Conservation (phyloP, 1,284 basidiomycete genomes). For the Flammula alnicola region DNA sequence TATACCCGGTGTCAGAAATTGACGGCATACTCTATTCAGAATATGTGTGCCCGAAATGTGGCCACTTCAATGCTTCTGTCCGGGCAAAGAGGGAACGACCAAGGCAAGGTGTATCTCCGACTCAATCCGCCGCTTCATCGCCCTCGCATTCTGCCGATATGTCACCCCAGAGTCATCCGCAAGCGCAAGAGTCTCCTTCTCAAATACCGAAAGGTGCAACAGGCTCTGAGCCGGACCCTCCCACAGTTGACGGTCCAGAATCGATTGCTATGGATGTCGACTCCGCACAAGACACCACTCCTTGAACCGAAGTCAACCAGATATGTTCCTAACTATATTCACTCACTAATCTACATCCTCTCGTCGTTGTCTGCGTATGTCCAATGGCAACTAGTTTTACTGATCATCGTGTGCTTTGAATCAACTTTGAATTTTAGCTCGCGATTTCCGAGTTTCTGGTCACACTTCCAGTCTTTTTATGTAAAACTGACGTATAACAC, state of each 20-base stretch:
- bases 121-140: constrained; percentile 17
- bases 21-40: constrained; percentile 25
- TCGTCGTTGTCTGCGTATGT: constrained; percentile 2
- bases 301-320: constrained; percentile 1
- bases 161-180: constrained; percentile 3
- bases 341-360: neutral
- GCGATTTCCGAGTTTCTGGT: too few species aligned
- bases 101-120: constrained; percentile 19
- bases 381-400: neutral
- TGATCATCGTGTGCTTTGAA: neutral
- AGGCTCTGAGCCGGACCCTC: constrained; percentile 25
- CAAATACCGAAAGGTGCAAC: constrained; percentile 4
- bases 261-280: constrained; percentile 34
- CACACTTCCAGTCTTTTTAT: neutral
- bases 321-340: too few species aligned
- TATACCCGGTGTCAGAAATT: neutral
- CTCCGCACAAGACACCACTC: constrained; percentile 7
- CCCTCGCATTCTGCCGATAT: constrained; percentile 13
- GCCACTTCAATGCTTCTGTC: constrained; percentile 41
- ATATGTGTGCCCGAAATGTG: constrained; percentile 41
- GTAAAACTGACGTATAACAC: neutral
- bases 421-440: neutral
- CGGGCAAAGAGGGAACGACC: constrained; percentile 29
- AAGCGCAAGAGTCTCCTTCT: constrained; percentile 10
- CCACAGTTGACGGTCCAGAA: constrained; percentile 32